Conservation (phyloP, 345 rosid species). For the Eucalyptus curtisii region DNA sequence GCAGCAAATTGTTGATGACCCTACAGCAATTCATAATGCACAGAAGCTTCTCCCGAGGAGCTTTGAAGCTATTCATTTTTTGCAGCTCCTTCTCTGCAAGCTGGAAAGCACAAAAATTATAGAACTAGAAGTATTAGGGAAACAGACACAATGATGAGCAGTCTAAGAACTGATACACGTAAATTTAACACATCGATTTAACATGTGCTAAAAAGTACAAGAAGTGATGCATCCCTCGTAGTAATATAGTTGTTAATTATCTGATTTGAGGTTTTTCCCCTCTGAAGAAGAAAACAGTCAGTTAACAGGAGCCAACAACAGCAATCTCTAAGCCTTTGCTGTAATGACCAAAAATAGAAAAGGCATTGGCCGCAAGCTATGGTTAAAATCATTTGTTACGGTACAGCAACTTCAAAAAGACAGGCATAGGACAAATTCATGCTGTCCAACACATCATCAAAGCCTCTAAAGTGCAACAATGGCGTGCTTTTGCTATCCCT, state of each 20-base stretch:
- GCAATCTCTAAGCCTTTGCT: background rate
- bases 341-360: background rate
- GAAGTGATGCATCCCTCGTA: background rate
- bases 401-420: background rate
- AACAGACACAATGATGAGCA: background rate
- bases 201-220: background rate
- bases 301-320: background rate
- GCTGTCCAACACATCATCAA: background rate
- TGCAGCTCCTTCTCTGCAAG: conserved; percentile 48
- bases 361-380: background rate
- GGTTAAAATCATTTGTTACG: background rate
- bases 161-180: background rate
- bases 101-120: conserved; percentile 11
- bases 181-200: background rate
- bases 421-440: background rate
- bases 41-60: conserved; percentile 40
- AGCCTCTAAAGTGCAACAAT: background rate
- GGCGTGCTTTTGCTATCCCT: background rate
- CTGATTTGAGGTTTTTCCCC: background rate
- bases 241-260: background rate
- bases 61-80: conserved; percentile 27
- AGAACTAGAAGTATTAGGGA: background rate
- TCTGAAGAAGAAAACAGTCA: background rate
- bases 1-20: conserved; percentile 42
- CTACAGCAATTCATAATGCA: conserved; percentile 50